A percentile compares a stretch with the other conserved stretches of the same genome.
These are phyloP conservation scores for Lasiodiplodia theobromae DNA, from an alignment of 2,329 filamentous ascomycete species.

Conservation along the genomic window DNA sequence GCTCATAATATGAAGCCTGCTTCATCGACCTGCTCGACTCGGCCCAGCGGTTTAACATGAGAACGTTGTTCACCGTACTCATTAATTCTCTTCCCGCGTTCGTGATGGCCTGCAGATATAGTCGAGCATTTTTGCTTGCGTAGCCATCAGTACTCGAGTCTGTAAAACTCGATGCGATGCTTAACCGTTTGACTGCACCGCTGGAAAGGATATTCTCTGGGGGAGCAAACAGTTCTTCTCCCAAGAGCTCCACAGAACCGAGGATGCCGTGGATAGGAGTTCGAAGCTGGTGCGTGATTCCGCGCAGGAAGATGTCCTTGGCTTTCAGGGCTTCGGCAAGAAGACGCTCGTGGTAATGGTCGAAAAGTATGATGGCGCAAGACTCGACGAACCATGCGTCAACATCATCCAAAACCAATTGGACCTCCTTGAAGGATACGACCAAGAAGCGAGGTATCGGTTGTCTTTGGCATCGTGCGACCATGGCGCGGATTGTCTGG, in stretches of 20 bases:
- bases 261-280: constrained; percentile 59
- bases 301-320: constrained; percentile 55
- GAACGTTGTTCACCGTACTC: constrained; percentile 55
- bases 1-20: constrained; percentile 38
- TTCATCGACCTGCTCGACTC: constrained; percentile 39
- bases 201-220: constrained; percentile 33
- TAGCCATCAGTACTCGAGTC: not conserved
- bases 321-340: constrained; percentile 52
- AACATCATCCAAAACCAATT: constrained; percentile 55
- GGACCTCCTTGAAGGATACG: constrained; percentile 51
- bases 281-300: constrained; percentile 56
- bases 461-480: constrained; percentile 45
- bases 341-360: constrained; percentile 48
- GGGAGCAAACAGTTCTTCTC: constrained; percentile 47
- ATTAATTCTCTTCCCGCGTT: constrained; percentile 53
- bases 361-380: constrained; percentile 49
- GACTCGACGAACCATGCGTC: constrained; percentile 56
- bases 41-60: constrained; percentile 53
- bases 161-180: not conserved
- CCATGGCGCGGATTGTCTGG: constrained; percentile 48
- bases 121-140: constrained; percentile 33
- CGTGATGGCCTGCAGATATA: constrained; percentile 47
- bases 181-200: not conserved
- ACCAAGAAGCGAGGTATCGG: constrained; percentile 45
- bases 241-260: constrained; percentile 50